phyloP scores from a whole-genome alignment of 768 basidiomycete species.

The Suillus plorans region DNA sequence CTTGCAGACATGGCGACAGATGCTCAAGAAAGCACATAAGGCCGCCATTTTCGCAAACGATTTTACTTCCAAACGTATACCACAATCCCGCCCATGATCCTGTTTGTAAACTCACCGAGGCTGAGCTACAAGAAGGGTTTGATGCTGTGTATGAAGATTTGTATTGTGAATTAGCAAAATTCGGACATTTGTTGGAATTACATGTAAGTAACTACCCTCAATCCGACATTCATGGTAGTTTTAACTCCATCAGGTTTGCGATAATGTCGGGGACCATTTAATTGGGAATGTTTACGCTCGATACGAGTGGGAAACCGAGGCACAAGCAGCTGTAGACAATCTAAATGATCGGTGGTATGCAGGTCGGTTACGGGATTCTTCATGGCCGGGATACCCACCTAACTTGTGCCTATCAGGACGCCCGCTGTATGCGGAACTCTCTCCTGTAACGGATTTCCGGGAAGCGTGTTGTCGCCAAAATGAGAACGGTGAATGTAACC shows the following conservation, averaged over 20 bases:
- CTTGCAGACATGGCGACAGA: constrained; percentile 96
- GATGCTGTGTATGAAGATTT: constrained; percentile 95
- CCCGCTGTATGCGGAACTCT: constrained; percentile 94
- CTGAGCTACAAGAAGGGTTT: constrained; percentile 88
- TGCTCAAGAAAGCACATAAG: constrained; percentile 99
- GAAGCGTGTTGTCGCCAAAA: constrained; percentile 99
- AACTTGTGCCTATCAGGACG: constrained; percentile 53
- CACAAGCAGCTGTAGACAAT: constrained; percentile 87
- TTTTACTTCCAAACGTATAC: constrained; percentile 95
- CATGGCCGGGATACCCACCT: constrained; percentile 8
- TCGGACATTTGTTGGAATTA: constrained; percentile 92
- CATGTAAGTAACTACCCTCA: constrained; percentile 58
- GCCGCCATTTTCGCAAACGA: constrained; percentile 96
- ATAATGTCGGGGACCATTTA: constrained; percentile 99
- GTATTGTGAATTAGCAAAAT: constrained; percentile 92
- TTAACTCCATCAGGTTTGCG: constrained; percentile 67
- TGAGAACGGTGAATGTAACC: constrained; percentile 97
- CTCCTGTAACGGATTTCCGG: constrained; percentile 97
- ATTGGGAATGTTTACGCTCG: constrained; percentile 98
- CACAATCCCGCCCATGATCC: constrained; percentile 97
- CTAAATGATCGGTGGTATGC: constrained; percentile 98
- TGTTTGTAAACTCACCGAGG: constrained; percentile 81
- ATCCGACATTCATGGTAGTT: neutral
- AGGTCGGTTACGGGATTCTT: constrained; percentile 44
- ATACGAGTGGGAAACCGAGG: constrained; percentile 99